A percentile compares a stretch with the other conserved stretches of the same genome.
These are phyloP conservation scores for Vitis hybrid DNA, from an alignment of 177 flowering plant species.

Conservation along the genomic window DNA sequence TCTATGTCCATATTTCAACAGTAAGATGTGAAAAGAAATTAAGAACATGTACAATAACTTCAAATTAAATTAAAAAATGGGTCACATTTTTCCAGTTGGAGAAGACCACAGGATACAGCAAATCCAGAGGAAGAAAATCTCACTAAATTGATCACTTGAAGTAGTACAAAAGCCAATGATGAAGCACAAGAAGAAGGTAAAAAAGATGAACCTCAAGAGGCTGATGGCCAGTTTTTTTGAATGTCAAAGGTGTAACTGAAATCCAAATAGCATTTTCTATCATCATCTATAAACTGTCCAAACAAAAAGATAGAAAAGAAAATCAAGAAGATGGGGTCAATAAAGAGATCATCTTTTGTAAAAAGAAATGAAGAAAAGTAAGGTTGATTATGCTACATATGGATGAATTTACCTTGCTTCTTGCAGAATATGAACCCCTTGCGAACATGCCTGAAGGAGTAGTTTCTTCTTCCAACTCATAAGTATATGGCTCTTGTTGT, in stretches of 20 bases:
- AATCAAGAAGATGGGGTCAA: neutral
- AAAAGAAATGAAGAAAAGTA: neutral
- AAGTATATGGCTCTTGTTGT: conserved; percentile 40
- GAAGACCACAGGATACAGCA: conserved; percentile 4
- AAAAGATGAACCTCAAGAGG: conserved; percentile 13
- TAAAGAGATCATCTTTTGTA: neutral
- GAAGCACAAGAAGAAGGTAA: neutral
- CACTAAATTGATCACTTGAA: conserved; percentile 7
- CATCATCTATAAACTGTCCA: conserved; percentile 44
- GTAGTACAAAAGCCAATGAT: conserved; percentile 3
- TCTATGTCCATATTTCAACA: too few relatives aligned
- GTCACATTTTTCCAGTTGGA: too few relatives aligned
- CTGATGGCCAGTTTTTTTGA: conserved; percentile 40
- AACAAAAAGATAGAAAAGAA: conserved; percentile 3
- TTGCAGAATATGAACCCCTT: conserved; percentile 47
- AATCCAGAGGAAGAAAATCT: conserved; percentile 4
- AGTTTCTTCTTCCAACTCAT: conserved; percentile 40
- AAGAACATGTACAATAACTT: neutral
- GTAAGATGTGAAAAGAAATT: neutral
- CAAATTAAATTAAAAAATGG: conserved; percentile 2
- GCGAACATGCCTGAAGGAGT: conserved; percentile 49
- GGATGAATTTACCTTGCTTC: conserved; percentile 33
- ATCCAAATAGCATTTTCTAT: conserved; percentile 44
- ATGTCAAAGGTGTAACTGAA: conserved; percentile 41
- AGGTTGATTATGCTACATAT: neutral